Evolutionary conservation across 1,139 yeast species (phyloP).

Genomic region (Casaregolazyma lundiana): DNA sequence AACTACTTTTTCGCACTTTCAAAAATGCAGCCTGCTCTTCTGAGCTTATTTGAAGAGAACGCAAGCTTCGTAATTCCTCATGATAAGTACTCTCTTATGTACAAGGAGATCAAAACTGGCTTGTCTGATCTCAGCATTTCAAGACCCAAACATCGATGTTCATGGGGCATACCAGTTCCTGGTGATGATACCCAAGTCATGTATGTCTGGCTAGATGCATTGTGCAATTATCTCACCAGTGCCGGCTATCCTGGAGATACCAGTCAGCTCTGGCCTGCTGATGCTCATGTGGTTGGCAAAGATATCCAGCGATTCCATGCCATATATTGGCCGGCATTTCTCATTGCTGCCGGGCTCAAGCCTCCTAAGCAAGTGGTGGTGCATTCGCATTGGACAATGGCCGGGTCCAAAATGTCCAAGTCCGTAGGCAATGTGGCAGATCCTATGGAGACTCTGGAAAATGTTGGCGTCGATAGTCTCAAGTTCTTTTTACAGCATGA

Average conservation of each 20-base stretch:
- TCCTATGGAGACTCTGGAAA: constrained; percentile 58
- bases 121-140: constrained; percentile 76
- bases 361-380: constrained; percentile 74
- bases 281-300: constrained; percentile 84
- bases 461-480: constrained; percentile 62
- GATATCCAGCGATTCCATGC: constrained; percentile 85
- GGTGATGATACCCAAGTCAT: constrained; percentile 70
- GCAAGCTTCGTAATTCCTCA: constrained; percentile 59
- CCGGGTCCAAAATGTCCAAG: constrained; percentile 90
- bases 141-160: constrained; percentile 68
- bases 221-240: constrained; percentile 76
- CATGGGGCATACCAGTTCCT: constrained; percentile 93
- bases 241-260: constrained; percentile 51
- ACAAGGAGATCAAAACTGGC: constrained; percentile 47
- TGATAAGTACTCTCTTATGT: constrained; percentile 49
- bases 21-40: constrained; percentile 50
- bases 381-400: constrained; percentile 92
- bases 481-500: constrained; percentile 74
- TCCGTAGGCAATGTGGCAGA: constrained; percentile 95
- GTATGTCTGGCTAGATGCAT: constrained; percentile 97
- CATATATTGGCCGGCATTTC: constrained; percentile 90
- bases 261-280: constrained; percentile 46
- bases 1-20: constrained; percentile 83
- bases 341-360: constrained; percentile 73
- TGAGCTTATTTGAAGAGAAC: constrained; percentile 45